Evolutionary conservation across 2,329 filamentous ascomycete genomes (phyloP), one percentile per base, ranked within the genome.

Genomic region (Coniella lustricola): DNA sequence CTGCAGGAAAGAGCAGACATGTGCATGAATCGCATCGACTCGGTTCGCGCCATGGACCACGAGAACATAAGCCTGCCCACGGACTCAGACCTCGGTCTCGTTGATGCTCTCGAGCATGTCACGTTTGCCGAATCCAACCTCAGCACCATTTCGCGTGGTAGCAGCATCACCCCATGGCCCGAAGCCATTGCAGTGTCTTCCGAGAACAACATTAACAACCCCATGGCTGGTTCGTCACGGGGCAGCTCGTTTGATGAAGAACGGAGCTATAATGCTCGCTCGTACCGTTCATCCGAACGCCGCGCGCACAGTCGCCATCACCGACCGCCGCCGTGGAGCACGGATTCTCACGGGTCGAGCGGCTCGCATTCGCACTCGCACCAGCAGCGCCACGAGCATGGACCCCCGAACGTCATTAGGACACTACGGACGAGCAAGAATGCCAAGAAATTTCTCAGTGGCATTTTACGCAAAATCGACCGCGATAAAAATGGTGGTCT

Each of bases 1-100:
- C 64, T 82, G 3, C 75, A 81, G 50, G 64, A 63, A 46, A 73
- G 75, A 7, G 70, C 76, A 1, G 70, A 76, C 36, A 67, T 70
- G 3, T 81, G 76, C 53, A 68, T 77, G 36, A 67, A 69, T 13
- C 71, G 70, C 44, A 66, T 78, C 4, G 74, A 79, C 48, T 60
- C 63, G 3, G 59, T 70, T 7, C 74, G 74, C 3, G 62, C 61
- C 17, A 62, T 61, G 13, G 70, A 73, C 13, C 58, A 57, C 16
- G 60, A 52, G n/a, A 44, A 44, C n/a, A 20, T 59, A 5, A 64
- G 62, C n/a, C 54, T 64, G 13, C 45, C 51, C 17, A 60, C 61
- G 17, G 59, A 66, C 21, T 46, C 50, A 4, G 39, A 55, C 2
- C 53, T 56, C 7, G 56, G 56, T 20, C 50, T 77, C 1, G 63